A percentile compares a stretch with the other conserved stretches of the same genome.
Evolutionary conservation across 2,329 filamentous ascomycete species (phyloP).

Genomic region (Purpureocillium lavendulum): DNA sequence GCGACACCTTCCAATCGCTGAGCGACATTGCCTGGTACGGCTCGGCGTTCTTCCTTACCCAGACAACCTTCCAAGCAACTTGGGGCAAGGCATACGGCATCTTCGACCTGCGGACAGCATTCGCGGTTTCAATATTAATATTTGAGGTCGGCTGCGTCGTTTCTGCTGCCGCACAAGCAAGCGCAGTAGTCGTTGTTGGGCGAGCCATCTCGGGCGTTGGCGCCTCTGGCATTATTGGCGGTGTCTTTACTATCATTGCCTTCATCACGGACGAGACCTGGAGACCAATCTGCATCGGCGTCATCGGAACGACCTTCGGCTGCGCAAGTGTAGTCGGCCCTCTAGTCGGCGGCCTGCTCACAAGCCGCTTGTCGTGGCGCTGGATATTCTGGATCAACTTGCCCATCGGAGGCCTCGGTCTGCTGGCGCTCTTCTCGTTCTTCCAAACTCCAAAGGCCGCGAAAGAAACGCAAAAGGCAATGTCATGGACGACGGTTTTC

Average conservation of each 20-base stretch:
- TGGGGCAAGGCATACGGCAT: conserved; percentile 35
- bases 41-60: conserved; percentile 35
- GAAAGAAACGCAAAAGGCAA: background rate
- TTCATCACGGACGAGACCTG: conserved; percentile 17
- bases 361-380: conserved; percentile 14
- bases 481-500: background rate
- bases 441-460: background rate
- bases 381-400: conserved; percentile 20
- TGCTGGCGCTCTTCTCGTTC: background rate
- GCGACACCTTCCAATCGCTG: conserved; percentile 33
- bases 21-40: conserved; percentile 46
- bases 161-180: conserved; percentile 19
- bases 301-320: conserved; percentile 17
- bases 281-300: conserved; percentile 14
- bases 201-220: conserved; percentile 39
- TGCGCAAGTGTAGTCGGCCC: conserved; percentile 18
- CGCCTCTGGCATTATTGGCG: conserved; percentile 29
- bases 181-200: conserved; percentile 9
- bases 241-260: conserved; percentile 34
- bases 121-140: conserved; percentile 30
- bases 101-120: conserved; percentile 36
- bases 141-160: conserved; percentile 44
- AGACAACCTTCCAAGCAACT: conserved; percentile 26
- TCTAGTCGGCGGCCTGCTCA: conserved; percentile 18
- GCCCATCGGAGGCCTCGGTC: conserved; percentile 12